Percentiles rank a stretch among this genome's conserved stretches.
Conservation (phyloP, 2,329 filamentous ascomycete species). For the Aspergillus glaucus region DNA sequence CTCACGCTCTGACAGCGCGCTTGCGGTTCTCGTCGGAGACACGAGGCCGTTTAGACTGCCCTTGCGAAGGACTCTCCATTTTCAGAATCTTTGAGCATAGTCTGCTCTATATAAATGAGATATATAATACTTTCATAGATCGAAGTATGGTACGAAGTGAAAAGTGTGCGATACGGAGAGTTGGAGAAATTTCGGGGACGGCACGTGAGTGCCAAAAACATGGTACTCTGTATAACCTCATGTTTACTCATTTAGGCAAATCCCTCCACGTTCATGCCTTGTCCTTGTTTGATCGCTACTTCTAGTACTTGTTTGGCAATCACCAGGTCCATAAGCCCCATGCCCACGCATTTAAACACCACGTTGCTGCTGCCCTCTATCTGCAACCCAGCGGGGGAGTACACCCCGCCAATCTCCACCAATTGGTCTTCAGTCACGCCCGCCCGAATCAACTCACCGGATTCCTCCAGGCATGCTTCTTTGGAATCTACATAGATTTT, state of each 20-base stretch:
- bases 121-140: neutral
- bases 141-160: too few relatives aligned
- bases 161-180: too few relatives aligned
- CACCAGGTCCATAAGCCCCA: conserved; percentile 47
- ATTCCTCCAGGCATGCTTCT: conserved; percentile 41
- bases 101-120: neutral
- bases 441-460: conserved; percentile 42
- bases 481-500: conserved; percentile 61
- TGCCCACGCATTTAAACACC: conserved; percentile 47
- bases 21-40: conserved; percentile 38
- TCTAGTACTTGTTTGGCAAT: conserved; percentile 38
- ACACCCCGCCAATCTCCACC: conserved; percentile 39
- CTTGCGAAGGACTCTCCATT: conserved; percentile 27
- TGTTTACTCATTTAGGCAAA: conserved; percentile 14
- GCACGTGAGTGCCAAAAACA: too few relatives aligned
- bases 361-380: conserved; percentile 33
- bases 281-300: conserved; percentile 24
- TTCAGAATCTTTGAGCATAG: conserved; percentile 1
- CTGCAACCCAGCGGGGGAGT: conserved; percentile 16
- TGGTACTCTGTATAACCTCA: too few relatives aligned
- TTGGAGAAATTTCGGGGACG: neutral
- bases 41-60: conserved; percentile 33
- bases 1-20: conserved; percentile 36
- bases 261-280: conserved; percentile 32
- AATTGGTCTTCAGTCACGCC: conserved; percentile 31